These are phyloP conservation scores for Lichtheimia corymbifera DNA, from an alignment of 371 early-diverging fungal species.

Conservation along the genomic window DNA sequence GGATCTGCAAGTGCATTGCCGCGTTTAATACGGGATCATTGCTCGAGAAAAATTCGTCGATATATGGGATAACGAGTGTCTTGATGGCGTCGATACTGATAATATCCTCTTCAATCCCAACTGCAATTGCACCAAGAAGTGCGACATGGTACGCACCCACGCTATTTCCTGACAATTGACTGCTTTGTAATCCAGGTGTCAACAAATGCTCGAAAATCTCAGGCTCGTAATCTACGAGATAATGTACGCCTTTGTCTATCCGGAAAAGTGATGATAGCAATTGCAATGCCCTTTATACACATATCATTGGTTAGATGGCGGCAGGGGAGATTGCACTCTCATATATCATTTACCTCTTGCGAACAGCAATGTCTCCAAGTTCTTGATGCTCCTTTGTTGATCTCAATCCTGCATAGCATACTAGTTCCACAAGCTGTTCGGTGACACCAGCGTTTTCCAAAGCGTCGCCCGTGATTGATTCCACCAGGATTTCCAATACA, in stretches of 20 bases:
- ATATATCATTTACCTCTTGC: neutral
- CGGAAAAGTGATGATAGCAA: slow-evolving; percentile 1
- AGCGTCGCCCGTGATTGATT: neutral
- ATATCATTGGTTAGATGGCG: neutral
- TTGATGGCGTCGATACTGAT: no score
- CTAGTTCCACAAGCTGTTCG: neutral
- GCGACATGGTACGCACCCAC: no score
- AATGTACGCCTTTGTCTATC: neutral
- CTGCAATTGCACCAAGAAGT: no score
- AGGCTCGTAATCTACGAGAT: no score
- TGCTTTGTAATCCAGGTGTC: no score
- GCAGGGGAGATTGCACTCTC: neutral
- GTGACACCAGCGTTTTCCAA: neutral
- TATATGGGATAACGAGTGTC: no score
- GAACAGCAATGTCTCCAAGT: neutral
- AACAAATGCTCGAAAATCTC: no score
- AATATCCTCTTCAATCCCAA: no score
- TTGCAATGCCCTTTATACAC: neutral
- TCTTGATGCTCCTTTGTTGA: neutral
- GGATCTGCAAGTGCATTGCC: no score
- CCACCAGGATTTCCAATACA: neutral
- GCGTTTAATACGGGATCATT: no score
- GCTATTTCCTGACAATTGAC: no score
- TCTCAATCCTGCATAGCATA: neutral
- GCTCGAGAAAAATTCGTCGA: no score